phyloP scores from a whole-genome alignment of 2,329 filamentous ascomycete species.

The Elsinoe necatrix region DNA sequence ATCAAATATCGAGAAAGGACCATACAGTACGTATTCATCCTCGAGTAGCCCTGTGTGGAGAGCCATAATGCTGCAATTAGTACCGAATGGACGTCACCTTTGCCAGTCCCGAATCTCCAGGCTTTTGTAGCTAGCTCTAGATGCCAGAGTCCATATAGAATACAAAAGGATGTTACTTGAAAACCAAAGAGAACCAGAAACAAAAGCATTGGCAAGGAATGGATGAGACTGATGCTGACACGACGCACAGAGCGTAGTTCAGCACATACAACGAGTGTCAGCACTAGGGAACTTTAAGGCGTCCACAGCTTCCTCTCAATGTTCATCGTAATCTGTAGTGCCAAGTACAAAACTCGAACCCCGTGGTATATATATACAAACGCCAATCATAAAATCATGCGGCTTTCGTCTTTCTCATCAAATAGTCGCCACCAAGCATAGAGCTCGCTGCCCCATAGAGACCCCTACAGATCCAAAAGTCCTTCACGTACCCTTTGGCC shows the following conservation, averaged over 20 bases:
- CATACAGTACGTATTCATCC: not conserved
- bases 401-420: constrained; percentile 8
- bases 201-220: no score
- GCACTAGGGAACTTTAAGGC: not conserved
- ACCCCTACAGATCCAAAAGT: constrained; percentile 12
- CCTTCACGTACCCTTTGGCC: constrained; percentile 3
- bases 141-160: no score
- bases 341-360: not conserved
- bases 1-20: not conserved
- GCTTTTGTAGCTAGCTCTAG: no score
- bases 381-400: not conserved
- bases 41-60: not conserved
- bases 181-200: no score
- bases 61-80: not conserved
- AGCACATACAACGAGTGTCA: not conserved
- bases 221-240: no score
- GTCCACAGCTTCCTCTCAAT: not conserved
- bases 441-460: constrained; percentile 5
- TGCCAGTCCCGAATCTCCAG: no score
- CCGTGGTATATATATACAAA: not conserved
- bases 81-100: no score
- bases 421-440: constrained; percentile 3
- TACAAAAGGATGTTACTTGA: no score
- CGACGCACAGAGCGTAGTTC: no score
- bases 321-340: no score